Evolutionary conservation across 73 alveolate species (phyloP).

Genomic region (Blepharisma japonicum): DNA sequence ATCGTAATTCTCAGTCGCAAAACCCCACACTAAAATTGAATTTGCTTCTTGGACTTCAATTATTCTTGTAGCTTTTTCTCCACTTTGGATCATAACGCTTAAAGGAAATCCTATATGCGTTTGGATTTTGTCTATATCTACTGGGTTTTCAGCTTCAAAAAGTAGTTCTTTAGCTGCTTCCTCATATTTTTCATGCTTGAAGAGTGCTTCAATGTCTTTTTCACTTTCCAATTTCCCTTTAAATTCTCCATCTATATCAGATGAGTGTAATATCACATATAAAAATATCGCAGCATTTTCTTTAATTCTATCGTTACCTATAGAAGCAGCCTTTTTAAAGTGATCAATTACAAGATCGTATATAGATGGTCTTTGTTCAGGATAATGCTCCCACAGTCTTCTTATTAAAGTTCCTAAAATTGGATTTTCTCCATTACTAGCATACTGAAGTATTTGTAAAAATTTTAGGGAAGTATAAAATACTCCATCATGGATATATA

Average conservation of each 20-base stretch:
- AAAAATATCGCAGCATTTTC: not conserved
- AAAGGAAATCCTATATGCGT: constrained; percentile 59
- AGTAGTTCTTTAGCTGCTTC: not conserved
- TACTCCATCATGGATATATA: not conserved
- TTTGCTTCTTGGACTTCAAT: constrained; percentile 70
- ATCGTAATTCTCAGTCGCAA: constrained; percentile 64
- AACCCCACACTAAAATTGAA: constrained; percentile 68
- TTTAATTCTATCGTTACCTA: not conserved
- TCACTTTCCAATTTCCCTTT: not conserved
- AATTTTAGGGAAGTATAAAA: constrained; percentile 5
- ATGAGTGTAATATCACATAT: not conserved
- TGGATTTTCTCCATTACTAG: not conserved
- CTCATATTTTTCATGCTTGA: not conserved
- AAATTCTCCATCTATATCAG: not conserved
- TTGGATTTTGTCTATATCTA: not conserved
- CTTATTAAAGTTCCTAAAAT: not conserved
- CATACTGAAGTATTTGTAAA: not conserved
- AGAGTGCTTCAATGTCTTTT: not conserved
- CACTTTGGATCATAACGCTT: constrained; percentile 52
- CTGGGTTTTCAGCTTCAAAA: not conserved
- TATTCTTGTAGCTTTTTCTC: constrained; percentile 54
- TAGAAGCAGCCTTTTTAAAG: not conserved
- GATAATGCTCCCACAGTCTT: not conserved
- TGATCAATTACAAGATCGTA: not conserved
- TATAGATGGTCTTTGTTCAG: not conserved